phyloP scores from a whole-genome alignment of 2,329 filamentous ascomycete genomes.

The Talaromyces marneffei region DNA sequence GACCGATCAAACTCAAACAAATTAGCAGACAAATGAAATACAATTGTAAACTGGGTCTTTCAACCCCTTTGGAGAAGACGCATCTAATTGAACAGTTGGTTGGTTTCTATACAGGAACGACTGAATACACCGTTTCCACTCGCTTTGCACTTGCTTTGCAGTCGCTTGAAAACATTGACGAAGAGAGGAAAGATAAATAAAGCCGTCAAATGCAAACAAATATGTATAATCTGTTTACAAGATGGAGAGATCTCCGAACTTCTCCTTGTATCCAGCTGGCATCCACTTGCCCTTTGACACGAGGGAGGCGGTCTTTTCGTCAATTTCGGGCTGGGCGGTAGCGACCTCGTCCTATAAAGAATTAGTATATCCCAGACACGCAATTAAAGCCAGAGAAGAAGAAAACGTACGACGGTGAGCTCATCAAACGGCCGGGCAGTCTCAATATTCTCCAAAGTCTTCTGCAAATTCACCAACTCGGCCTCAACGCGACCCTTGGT shows the following conservation, averaged over 20 bases:
- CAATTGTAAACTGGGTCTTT: conserved; percentile 7
- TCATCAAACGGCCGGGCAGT: conserved; percentile 92
- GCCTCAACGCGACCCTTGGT: conserved; percentile 95
- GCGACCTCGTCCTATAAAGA: conserved; percentile 78
- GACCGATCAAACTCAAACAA: no score
- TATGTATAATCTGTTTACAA: conserved; percentile 56
- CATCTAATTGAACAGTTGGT: conserved; percentile 29
- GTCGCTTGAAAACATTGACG: background rate
- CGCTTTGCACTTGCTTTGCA: conserved; percentile 16
- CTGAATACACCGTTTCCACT: conserved; percentile 18
- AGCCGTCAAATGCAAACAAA: background rate
- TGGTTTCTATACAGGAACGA: conserved; percentile 35
- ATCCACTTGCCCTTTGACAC: conserved; percentile 98
- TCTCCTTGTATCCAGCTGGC: conserved; percentile 99
- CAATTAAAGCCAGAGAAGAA: background rate
- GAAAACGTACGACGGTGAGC: conserved; percentile 81
- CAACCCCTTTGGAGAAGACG: background rate
- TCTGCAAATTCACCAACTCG: conserved; percentile 87
- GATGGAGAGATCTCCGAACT: conserved; percentile 94
- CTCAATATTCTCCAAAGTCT: conserved; percentile 96
- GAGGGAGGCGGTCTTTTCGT: conserved; percentile 90
- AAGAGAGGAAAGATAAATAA: background rate
- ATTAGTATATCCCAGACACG: conserved; percentile 7
- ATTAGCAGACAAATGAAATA: conserved; percentile 11
- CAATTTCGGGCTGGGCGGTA: conserved; percentile 89